Evolutionary conservation across 1,284 basidiomycete genomes (phyloP).

Genomic region (Ustilago shanxiensis): DNA sequence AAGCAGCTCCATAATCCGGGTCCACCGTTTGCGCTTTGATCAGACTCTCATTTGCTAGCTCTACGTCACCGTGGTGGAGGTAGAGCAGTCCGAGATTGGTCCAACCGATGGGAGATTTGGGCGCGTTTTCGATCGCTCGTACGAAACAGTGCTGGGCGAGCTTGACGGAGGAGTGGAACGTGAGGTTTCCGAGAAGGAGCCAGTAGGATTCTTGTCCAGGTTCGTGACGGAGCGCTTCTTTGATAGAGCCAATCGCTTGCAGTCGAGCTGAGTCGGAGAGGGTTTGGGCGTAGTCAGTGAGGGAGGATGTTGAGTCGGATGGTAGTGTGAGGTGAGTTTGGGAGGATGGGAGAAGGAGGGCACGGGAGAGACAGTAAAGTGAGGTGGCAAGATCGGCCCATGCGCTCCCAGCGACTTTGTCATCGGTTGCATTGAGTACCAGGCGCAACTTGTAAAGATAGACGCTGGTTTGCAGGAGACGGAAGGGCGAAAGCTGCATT

Average conservation of each 20-base stretch:
- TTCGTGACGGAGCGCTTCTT: constrained; percentile 81
- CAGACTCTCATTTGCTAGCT: constrained; percentile 88
- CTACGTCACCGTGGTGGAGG: constrained; percentile 82
- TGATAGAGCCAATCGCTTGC: constrained; percentile 78
- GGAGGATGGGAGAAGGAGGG: constrained; percentile 27
- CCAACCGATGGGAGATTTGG: constrained; percentile 79
- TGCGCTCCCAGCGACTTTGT: constrained; percentile 54
- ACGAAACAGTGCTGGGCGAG: constrained; percentile 92
- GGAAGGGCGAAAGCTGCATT: constrained; percentile 20
- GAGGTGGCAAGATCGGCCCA: constrained; percentile 67
- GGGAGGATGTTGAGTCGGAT: constrained; percentile 57
- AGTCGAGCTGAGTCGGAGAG: constrained; percentile 71
- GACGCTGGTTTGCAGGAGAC: constrained; percentile 34
- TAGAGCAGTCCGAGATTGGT: constrained; percentile 91
- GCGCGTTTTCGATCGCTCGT: constrained; percentile 85
- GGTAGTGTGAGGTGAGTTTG: constrained; percentile 71
- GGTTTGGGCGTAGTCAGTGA: constrained; percentile 71
- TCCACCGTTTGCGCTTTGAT: constrained; percentile 89
- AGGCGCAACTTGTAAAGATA: constrained; percentile 65
- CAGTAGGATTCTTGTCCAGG: constrained; percentile 83
- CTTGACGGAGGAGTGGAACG: constrained; percentile 79
- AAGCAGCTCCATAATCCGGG: constrained; percentile 89
- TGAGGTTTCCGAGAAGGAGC: constrained; percentile 82
- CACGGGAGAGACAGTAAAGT: constrained; percentile 47
- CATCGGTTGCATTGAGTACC: constrained; percentile 54